phyloP scores from a whole-genome alignment of 2,329 filamentous ascomycete genomes.

The Beauveria sp. region DNA sequence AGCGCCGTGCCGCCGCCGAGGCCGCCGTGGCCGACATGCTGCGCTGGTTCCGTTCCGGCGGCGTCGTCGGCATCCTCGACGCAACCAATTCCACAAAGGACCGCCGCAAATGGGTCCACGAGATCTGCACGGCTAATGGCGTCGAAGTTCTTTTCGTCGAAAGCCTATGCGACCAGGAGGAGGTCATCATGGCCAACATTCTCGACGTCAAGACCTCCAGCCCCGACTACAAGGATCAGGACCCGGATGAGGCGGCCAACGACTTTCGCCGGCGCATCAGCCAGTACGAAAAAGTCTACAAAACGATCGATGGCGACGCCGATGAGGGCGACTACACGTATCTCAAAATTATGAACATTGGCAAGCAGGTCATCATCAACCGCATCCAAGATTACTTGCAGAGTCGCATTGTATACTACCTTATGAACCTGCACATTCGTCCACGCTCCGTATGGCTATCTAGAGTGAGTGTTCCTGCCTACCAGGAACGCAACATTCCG shows the following conservation, averaged over 20 bases:
- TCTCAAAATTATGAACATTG: constrained; percentile 94
- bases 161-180: constrained; percentile 92
- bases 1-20: constrained; percentile 80
- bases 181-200: constrained; percentile 96
- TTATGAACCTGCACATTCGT: constrained; percentile 97
- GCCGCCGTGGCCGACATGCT: constrained; percentile 92
- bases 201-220: constrained; percentile 95
- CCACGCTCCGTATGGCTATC: constrained; percentile 95
- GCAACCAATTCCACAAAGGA: constrained; percentile 94
- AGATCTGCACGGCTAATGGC: constrained; percentile 64
- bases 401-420: constrained; percentile 92
- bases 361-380: constrained; percentile 96
- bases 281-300: constrained; percentile 96
- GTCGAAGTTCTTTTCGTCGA: constrained; percentile 94
- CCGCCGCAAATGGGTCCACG: constrained; percentile 83
- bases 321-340: constrained; percentile 87
- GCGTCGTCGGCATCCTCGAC: constrained; percentile 87
- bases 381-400: constrained; percentile 94
- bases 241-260: constrained; percentile 80
- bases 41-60: constrained; percentile 75
- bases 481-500: background rate
- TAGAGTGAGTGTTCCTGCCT: constrained; percentile 49
- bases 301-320: constrained; percentile 73
- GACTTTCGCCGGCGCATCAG: constrained; percentile 92
- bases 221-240: constrained; percentile 88